Base-by-base conservation (phyloP, 164 flowering plant genomes). In the Aristolochia fimbriata region DNA sequence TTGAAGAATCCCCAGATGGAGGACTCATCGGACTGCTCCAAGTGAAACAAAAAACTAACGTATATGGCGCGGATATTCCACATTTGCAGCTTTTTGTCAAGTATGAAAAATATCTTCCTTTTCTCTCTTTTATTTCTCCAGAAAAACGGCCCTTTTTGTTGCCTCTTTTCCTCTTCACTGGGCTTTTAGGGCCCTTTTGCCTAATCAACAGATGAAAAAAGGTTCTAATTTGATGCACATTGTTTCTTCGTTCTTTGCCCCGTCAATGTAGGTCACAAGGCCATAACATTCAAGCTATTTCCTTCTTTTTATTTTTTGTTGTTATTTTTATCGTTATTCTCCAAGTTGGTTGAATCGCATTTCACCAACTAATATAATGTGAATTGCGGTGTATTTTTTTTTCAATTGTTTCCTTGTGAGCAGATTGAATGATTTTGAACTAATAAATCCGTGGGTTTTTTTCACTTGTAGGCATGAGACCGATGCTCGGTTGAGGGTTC, bases 1-100 rank as follows among this genome's bases (percentile, higher is more conserved):
- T 93, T 45, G 86, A 78, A 71, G 88, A 90, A 46, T 51, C 86
- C 24, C 75, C 91, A 0, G 82, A 82, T 64, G 97, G 96, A 25
- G 95, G 95, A 50, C 66, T 93, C 55, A 21, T 85, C 23, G 99
- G 88, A 23, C 80, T 49, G 58, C 81, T 93, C 53, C 79, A 82
- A 76, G 82, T 90, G 62, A 93, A 85, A 69, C 66, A 74, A 58
- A 77, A 79, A 57, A 85, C 79, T 86, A 65, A 58, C 37, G 70
- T 74, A 47, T 93, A 88, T 64, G 99, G 99, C 55, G 77, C 93
- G 55, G 97, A 93, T 64, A 81, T 93, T 67, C 79, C 94, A 22
- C 62, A 66, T 60, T 68, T 93, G 68, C 89, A 76, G 64, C 83
- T 93, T 77, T 86, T 50, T 74, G 95, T 93, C 71, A 93, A 88